Evolutionary conservation across 129 eudicot genomes (phyloP), one percentile per base, ranked within the genome.

Genomic region (Kitagawia praeruptora): DNA sequence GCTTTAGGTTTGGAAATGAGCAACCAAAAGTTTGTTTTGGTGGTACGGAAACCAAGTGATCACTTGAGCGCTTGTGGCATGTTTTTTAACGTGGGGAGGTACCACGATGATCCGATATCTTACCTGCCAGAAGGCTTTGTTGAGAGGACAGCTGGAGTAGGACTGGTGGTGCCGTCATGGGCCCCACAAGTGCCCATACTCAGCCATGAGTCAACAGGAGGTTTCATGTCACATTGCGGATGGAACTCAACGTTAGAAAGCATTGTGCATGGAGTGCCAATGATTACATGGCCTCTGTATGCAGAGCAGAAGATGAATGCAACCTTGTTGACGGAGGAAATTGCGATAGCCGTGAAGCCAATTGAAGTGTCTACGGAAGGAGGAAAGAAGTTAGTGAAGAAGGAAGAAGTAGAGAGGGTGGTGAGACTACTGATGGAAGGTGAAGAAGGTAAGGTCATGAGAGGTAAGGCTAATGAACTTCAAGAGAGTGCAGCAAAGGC

Each of bases 241-340:
- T 90, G 92, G 96, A 90, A 90, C 81, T 89, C 91, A 12, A 78
- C 85, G 3, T 5, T 87, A 45, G 91, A 90, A 74, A 81, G 92
- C 34, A 6, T 90, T 27, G 77, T 38, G 34, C 38, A 81, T 27
- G 96, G 96, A 2, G 88, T 90, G 79, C 92, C 91, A 11, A 85
- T 90, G 73, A 83, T 88, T 16, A 89, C 83, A 11, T 86, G 90
- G 90, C 96, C 92, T 15, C 49, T 88, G 25, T 90, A 88, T 21
- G 88, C 92, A 3, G 96, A 90, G 81, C 96, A 90, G 42, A 83
- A 83, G 82, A 81, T 85, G 90, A 88, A 88, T 48, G 96, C 90
- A 8, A 47, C 86, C 3, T 15, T 79, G 81, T 67, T 90, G 38
- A 74, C 76, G 28, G 15, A 58, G 15, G 67, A 58, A 28, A 9